phyloP scores from a whole-genome alignment of 768 basidiomycete species.

The Paxillus rubicundulus region DNA sequence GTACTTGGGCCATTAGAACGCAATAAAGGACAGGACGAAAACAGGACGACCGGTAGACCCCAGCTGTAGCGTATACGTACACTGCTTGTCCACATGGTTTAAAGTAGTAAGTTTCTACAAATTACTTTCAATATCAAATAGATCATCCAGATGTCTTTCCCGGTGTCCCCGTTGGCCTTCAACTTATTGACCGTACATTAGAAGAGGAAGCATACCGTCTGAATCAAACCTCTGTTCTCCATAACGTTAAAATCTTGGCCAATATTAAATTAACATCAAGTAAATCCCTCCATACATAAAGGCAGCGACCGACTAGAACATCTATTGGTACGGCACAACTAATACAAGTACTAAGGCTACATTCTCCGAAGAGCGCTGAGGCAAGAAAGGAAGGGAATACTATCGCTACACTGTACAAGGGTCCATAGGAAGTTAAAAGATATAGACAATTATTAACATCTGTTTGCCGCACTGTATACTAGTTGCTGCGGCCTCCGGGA shows the following conservation, averaged over 20 bases:
- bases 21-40: slow-evolving; percentile 39
- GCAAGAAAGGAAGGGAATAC: background rate
- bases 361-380: background rate
- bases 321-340: background rate
- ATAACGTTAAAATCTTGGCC: background rate
- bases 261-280: no score
- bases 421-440: background rate
- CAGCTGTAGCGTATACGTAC: slow-evolving; percentile 41
- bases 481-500: background rate
- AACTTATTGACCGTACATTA: slow-evolving; percentile 44
- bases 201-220: slow-evolving; percentile 58
- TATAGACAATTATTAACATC: background rate
- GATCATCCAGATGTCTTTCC: slow-evolving; percentile 46
- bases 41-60: slow-evolving; percentile 52
- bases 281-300: background rate
- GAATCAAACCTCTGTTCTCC: background rate
- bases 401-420: background rate
- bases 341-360: slow-evolving; percentile 4
- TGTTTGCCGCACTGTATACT: background rate
- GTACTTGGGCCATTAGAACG: slow-evolving; percentile 50
- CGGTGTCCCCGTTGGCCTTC: slow-evolving; percentile 46
- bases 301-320: background rate
- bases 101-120: slow-evolving; percentile 42
- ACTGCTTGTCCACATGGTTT: slow-evolving; percentile 47
- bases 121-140: slow-evolving; percentile 19